Evolutionary conservation across 495 filamentous ascomycete genomes (phyloP), one percentile per base, ranked within the genome.

Genomic region (Neurospora sp.): DNA sequence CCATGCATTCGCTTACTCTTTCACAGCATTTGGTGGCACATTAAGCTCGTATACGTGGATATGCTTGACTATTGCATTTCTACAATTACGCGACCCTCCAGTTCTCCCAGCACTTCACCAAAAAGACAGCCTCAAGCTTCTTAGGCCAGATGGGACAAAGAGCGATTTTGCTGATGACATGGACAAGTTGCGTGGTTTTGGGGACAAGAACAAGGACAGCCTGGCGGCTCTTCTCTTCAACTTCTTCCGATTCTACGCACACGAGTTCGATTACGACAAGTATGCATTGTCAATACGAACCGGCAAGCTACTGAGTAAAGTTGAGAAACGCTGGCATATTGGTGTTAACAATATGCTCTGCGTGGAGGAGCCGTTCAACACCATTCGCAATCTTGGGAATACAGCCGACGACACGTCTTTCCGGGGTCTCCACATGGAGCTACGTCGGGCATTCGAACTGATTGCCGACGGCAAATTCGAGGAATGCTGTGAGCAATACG

Each of bases 31-130:
- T 76, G 96, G 96, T 71, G 96, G 94, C 59, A 99, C 96, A 8
- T 84, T 99, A 35, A 98, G 96, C 80, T 98, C 96, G 10, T 99
- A 99, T 78, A 97, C 96, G n/a, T 99, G 96, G 96, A 98, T 97
- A 79, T 98, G 96, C 83, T 89, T 98, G 88, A 97, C 98, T 74
- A 91, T 99, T 76, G 96, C 94, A 73, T 99, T 98, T 79, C 86
- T 99, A 40, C 96, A 99, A 81, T 91, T 92, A 40, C 89, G 96
- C 76, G 86, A 93, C 73, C 94, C 95, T 59, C 94, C 94, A 0
- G 87, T 99, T 59, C 82, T 99, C 27, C 96, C 96, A 8, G 90
- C 92, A 37, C 87, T 99, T 10, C 96, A 98, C 76, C 90, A 94
- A 74, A 86, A 87, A 16, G 87, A 91, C 8, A 88, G 92, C 74